Evolutionary conservation across 441 rosid genomes (phyloP).

Genomic region (Mallotus repandus): DNA sequence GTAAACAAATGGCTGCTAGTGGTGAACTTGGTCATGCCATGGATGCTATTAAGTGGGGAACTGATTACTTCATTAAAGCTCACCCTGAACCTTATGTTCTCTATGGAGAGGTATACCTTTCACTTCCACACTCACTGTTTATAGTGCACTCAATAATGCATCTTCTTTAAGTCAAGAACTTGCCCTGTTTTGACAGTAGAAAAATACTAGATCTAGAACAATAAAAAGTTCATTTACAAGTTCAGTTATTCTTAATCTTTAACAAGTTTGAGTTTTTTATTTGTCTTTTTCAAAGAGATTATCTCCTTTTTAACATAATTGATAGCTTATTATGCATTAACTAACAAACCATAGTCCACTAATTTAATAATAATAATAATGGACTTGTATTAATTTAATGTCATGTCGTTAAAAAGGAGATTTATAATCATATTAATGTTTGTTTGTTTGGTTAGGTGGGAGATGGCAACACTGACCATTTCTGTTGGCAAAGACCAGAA

Average conservation of each 20-base stretch:
- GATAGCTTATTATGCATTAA: neutral
- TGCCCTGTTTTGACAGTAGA: neutral
- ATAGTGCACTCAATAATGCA: neutral
- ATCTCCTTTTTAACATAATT: neutral
- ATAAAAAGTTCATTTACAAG: too few species aligned
- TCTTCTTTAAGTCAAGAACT: neutral
- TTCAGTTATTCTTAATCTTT: neutral
- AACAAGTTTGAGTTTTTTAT: neutral
- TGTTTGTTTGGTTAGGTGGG: slow-evolving; percentile 56
- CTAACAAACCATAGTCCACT: neutral
- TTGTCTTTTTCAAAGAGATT: slow-evolving; percentile 17
- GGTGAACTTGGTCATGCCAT: slow-evolving; percentile 78
- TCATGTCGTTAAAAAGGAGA: neutral
- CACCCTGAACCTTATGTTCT: slow-evolving; percentile 80
- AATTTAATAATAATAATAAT: neutral
- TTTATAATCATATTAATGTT: neutral
- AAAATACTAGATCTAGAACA: neutral
- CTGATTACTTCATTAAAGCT: slow-evolving; percentile 89
- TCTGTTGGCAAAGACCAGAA: slow-evolving; percentile 97
- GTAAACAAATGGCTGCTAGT: slow-evolving; percentile 55
- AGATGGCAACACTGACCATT: slow-evolving; percentile 88
- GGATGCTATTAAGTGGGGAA: slow-evolving; percentile 89
- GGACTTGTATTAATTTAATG: neutral
- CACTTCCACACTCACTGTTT: neutral
- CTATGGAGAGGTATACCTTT: slow-evolving; percentile 73